These are phyloP conservation scores for Aspergillus saccharolyticus DNA, from an alignment of 495 filamentous ascomycete genomes.

Conservation along the genomic window DNA sequence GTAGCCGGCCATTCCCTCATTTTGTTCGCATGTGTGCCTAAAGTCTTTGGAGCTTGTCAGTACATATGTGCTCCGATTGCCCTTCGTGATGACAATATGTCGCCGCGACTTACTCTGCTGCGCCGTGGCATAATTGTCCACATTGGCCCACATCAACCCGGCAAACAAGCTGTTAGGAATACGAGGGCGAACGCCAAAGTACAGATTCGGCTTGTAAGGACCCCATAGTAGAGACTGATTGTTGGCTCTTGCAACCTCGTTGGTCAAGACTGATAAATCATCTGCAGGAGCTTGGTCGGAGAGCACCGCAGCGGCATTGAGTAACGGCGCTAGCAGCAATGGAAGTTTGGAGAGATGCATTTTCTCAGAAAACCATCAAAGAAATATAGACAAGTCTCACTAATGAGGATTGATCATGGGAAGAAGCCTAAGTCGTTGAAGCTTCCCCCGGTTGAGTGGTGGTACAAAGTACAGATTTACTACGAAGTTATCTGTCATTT, in stretches of 20 bases:
- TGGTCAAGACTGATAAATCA: slow-evolving; percentile 37
- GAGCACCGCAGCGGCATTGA: slow-evolving; percentile 29
- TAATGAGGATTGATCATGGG: slow-evolving; percentile 8
- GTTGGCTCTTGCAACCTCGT: slow-evolving; percentile 49
- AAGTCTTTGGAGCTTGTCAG: slow-evolving; percentile 54
- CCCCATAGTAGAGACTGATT: slow-evolving; percentile 94
- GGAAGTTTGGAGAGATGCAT: slow-evolving; percentile 32
- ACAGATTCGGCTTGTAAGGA: slow-evolving; percentile 89
- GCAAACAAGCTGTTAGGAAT: slow-evolving; percentile 80
- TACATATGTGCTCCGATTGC: not conserved
- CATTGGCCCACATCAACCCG: slow-evolving; percentile 84
- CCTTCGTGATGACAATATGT: slow-evolving; percentile 6
- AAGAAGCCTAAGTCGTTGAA: not conserved
- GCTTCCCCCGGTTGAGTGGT: not conserved
- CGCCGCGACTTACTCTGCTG: slow-evolving; percentile 65
- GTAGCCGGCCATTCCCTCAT: slow-evolving; percentile 91
- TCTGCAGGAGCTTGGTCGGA: slow-evolving; percentile 26
- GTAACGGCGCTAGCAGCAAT: slow-evolving; percentile 27
- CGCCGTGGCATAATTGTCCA: slow-evolving; percentile 72
- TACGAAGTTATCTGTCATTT: slow-evolving; percentile 24
- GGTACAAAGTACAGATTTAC: slow-evolving; percentile 5
- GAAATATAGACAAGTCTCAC: slow-evolving; percentile 15
- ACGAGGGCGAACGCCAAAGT: slow-evolving; percentile 87
- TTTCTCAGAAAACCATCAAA: slow-evolving; percentile 24
- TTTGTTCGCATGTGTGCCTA: slow-evolving; percentile 92